Base-by-base conservation (phyloP, 768 basidiomycete genomes). In the Boletus bicolor region DNA sequence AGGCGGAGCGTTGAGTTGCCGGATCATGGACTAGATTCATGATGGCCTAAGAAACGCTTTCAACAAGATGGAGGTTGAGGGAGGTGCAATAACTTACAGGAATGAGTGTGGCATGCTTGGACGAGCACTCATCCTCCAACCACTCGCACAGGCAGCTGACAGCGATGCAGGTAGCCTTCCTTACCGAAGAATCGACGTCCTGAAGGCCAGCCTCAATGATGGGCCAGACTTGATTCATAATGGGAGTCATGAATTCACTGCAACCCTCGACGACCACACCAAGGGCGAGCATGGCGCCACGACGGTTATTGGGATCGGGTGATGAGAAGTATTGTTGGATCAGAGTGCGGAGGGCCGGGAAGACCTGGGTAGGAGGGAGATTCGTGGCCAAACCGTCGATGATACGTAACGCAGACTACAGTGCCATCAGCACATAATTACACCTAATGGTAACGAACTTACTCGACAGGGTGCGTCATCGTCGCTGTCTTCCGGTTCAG, bases 231-330 rank as follows among this genome's bases (percentile, higher is more conserved):
- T 91, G 81, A 57, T 71, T 73, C 82, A 99, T 93, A 63, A 93
- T 81, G 9, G 95, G 93, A 35, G 93, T 92, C 84, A 99, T 98
- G 75, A 78, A 98, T 77, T 98, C 95, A 75, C 89, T 92, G 78
- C 96, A 98, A 17, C 97, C 97, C 72, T 99, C 97, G 55, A 98
- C 93, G 44, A 87, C 85, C 48, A 98, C 92, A 60, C 97, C 97
- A 48, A 99, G 85, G 1, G 95, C 91, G 65, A 96, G 91, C 76
- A 98, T 87, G 8, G 94, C 96, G 46, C 91, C 91, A 51, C 96
- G 94, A 34, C 97, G 87, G 65, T 85, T 76, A 50, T 80, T 76
- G 0, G 93, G 81, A 61, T 98, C 87, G 7, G 84, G 72, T 2
- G 93, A 94, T 7, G 79, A 76, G 75, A 94, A 91, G 74, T 95